phyloP scores from a whole-genome alignment of 495 filamentous ascomycete genomes.

The Talaromyces trachyspermus region DNA sequence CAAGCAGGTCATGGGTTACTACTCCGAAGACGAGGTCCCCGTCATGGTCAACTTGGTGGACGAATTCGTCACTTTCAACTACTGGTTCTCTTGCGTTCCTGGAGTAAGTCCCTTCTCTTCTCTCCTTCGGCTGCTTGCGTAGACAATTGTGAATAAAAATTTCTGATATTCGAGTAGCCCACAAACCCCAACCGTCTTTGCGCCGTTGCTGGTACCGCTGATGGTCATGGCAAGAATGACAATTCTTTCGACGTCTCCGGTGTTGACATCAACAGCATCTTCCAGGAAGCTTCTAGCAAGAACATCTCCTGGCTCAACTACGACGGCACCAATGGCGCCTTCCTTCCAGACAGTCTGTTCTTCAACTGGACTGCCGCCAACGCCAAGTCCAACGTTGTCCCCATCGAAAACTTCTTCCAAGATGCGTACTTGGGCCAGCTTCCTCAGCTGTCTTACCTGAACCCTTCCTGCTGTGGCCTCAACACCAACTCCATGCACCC shows the following conservation, averaged over 20 bases:
- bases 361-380: conserved; percentile 37
- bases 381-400: conserved; percentile 22
- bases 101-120: conserved; percentile 26
- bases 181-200: conserved; percentile 44
- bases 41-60: conserved; percentile 40
- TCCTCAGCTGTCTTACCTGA: conserved; percentile 41
- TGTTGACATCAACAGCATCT: conserved; percentile 37
- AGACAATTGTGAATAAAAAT: too few relatives aligned
- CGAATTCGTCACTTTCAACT: conserved; percentile 45
- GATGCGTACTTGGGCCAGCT: conserved; percentile 33
- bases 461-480: conserved; percentile 43
- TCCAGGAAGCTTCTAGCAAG: conserved; percentile 39
- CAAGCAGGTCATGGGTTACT: conserved; percentile 44
- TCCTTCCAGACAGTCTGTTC: conserved; percentile 28
- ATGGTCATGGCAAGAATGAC: conserved; percentile 43
- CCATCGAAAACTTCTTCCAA: conserved; percentile 28
- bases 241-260: conserved; percentile 29
- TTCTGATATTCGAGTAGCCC: conserved; percentile 23
- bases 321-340: conserved; percentile 29
- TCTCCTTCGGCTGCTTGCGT: too few relatives aligned
- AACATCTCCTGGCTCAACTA: conserved; percentile 45
- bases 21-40: conserved; percentile 41
- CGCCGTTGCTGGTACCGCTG: conserved; percentile 38
- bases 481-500: conserved; percentile 44
- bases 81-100: conserved; percentile 43